Base-by-base conservation (phyloP, 495 filamentous ascomycete genomes). In the Opeltia flavorubescens region DNA sequence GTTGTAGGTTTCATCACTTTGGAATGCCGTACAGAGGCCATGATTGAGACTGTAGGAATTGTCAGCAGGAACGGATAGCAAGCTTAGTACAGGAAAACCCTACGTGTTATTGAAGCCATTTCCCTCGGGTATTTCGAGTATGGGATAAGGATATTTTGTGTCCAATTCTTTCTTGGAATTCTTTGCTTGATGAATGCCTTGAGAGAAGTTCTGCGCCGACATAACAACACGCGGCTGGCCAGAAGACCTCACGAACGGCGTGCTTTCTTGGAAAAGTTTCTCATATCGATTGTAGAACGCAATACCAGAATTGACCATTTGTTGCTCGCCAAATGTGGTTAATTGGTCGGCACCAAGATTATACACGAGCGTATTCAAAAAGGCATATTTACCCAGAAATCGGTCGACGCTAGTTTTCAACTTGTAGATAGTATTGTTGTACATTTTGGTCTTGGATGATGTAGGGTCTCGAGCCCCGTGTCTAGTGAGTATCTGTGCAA, bases 401-500 rank as follows among this genome's bases (percentile, higher is more conserved):
- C 64, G 55, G 3, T 60, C 71, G 17, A 72, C 77, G 35, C 61
- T 67, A 9, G 56, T 50, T 21, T 89, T 76, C 52, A 94, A 80
- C 7, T 64, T 66, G 13, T 69, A 51, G 41, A 91, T 67, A 18
- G 78, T 65, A 23, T 56, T 53, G 24, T 58, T 61, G 60, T 89
- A 89, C 12, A 52, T 51, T 8, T 54, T 47, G 9, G 75, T 68
- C 65, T 86, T 89, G 30, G 62, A 61, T 3, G 58, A 50, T 0
- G 86, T 91, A 8, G 87, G 87, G 57, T 81, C 80, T 48, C 87
- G 72, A 12, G 84, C 84, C n/a, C 86, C 87, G 61, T 94, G 87
- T 12, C 87, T 75, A 7, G 83, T 83, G 45, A 94, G 71, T 13
- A 87, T 61, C 53, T 89, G 83, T 8, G 72, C 86, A 58, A 91